These are phyloP conservation scores for Puccinellia tenuiflora DNA, from an alignment of 176 grass and related monocot species.

Conservation along the genomic window DNA sequence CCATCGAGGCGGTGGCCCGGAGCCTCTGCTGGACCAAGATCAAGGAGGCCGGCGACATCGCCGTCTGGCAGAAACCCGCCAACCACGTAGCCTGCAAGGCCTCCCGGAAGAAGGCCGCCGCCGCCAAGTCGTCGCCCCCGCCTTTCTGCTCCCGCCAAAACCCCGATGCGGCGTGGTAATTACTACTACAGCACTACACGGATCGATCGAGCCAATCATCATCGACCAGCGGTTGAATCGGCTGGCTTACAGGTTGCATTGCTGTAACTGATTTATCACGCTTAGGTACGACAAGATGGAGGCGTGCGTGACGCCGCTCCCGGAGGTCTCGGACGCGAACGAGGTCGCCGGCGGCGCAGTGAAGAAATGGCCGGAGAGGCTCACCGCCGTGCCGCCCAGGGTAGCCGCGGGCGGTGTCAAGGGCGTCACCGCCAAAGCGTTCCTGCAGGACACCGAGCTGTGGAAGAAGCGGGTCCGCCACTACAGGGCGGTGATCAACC, in stretches of 20 bases:
- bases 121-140: slow-evolving; percentile 37
- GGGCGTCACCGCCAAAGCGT: slow-evolving; percentile 48
- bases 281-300: slow-evolving; percentile 91
- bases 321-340: slow-evolving; percentile 33
- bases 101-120: slow-evolving; percentile 36
- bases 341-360: slow-evolving; percentile 61
- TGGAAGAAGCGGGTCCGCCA: slow-evolving; percentile 64
- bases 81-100: slow-evolving; percentile 74
- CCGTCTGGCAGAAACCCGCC: slow-evolving; percentile 86
- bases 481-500: slow-evolving; percentile 67
- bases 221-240: neutral
- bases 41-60: slow-evolving; percentile 75
- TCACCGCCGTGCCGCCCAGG: slow-evolving; percentile 67
- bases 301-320: slow-evolving; percentile 69
- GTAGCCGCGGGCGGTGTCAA: slow-evolving; percentile 34
- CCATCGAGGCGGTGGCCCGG: slow-evolving; percentile 57
- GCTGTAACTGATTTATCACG: neutral
- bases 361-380: slow-evolving; percentile 77
- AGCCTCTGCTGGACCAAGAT: slow-evolving; percentile 94
- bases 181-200: neutral
- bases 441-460: slow-evolving; percentile 64
- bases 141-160: slow-evolving; percentile 56
- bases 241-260: neutral
- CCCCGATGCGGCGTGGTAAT: slow-evolving; percentile 75
- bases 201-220: neutral